Conservation (phyloP, 192 early-diverging fungal genomes). For the Piromyces sp. region DNA sequence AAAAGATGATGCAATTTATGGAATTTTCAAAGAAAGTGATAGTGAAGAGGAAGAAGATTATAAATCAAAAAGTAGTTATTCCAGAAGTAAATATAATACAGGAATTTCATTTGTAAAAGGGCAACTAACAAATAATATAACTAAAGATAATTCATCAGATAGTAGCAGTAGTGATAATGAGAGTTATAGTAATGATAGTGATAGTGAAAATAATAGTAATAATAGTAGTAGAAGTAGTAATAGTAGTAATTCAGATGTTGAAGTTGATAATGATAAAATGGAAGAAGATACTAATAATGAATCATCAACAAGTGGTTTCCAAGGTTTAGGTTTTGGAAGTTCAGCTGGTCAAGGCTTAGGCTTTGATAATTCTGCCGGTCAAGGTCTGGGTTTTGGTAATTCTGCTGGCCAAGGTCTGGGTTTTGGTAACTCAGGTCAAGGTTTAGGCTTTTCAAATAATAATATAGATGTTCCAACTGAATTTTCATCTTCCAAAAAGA, state of each 20-base stretch:
- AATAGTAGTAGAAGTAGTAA: slow-evolving; percentile 2
- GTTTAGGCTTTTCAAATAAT: not conserved
- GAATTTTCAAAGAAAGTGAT: slow-evolving; percentile 27
- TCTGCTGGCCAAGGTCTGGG: slow-evolving; percentile 2
- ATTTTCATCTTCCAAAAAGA: not conserved
- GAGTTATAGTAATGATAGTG: slow-evolving; percentile 2
- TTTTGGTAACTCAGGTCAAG: slow-evolving; percentile 2
- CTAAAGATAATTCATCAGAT: slow-evolving; percentile 5
- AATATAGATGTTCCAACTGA: not conserved
- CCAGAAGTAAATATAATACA: not conserved
- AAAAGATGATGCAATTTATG: slow-evolving; percentile 42
- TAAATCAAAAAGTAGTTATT: not conserved
- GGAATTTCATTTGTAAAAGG: not conserved
- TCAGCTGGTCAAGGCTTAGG: not conserved
- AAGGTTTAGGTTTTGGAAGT: not conserved
- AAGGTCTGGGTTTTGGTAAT: not conserved
- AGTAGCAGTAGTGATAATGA: slow-evolving; percentile 12
- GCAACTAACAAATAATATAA: slow-evolving; percentile 1
- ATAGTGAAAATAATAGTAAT: slow-evolving; percentile 5
- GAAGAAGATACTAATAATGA: not conserved
- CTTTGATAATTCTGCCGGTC: not conserved
- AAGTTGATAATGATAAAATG: not conserved
- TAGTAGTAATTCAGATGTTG: not conserved
- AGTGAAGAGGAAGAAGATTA: slow-evolving; percentile 23
- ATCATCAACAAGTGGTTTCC: not conserved